Base-by-base conservation (phyloP, 169 alveolate genomes). In the Cryptosporidium tyzzeri region DNA sequence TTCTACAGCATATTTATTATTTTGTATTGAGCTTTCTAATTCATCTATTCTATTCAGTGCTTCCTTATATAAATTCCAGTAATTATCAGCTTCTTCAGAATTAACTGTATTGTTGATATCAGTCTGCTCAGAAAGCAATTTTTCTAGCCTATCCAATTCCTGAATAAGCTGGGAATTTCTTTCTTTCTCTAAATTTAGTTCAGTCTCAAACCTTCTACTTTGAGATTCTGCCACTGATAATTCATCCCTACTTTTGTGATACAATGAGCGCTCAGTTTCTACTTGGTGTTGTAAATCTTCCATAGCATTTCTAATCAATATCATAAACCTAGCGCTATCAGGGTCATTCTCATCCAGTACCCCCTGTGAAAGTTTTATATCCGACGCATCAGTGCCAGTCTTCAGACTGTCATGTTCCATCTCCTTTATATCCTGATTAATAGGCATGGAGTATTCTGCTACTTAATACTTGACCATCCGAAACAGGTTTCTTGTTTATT, bases 281-380 rank as follows among this genome's bases (percentile, higher is more conserved):
- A 80, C 89, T 35, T 80, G 89, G 29, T 26, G 73, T 31, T 80
- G 89, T n/a, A 80, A 65, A 21, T 80, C 89, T 65, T 80, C 89
- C 89, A 80, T 80, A 16, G 89, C 89, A 80, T 80, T 41, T 41
- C 89, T 61, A 10, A 80, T 50, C 31, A 80, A 65, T 44, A 80
- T 51, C 89, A 80, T 80, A 37, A 80, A 80, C 23, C 89, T 80
- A 41, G 89, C 89, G 12, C 68, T 80, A 44, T 80, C 89, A n/a
- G 89, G 89, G 35, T 80, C 89, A 80, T 80, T 80, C 48, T 80
- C 89, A 62, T 80, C 89, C 41, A 80, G 51, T n/a, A 80, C 35
- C 41, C 80, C 89, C 89, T 21, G 74, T 39, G 65, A 37, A 70
- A 48, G 26, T n/a, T 55, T 55, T 37, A 50, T 2, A 45, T 71